Evolutionary conservation across 306 rosid species (phyloP).

Genomic region (Cyclanthera cordifolia): DNA sequence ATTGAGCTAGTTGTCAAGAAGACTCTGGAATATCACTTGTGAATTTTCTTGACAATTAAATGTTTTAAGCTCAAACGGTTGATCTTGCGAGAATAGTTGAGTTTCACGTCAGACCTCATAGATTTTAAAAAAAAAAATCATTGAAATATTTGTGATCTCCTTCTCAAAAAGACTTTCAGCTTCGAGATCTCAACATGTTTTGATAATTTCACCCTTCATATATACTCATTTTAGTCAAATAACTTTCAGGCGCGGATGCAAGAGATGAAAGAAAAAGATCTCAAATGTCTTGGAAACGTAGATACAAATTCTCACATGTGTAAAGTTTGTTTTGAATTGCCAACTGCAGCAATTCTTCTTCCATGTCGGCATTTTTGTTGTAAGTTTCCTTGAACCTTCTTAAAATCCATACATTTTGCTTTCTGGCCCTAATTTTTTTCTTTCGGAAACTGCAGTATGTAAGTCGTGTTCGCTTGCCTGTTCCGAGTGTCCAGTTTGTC

Average conservation of each 20-base stretch:
- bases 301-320: conserved; percentile 84
- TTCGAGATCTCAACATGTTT: neutral
- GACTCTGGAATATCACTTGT: too few relatives aligned
- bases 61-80: too few relatives aligned
- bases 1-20: too few relatives aligned
- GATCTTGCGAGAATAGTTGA: too few relatives aligned
- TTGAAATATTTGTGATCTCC: neutral
- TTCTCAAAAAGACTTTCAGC: neutral
- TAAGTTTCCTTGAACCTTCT: conserved; percentile 28
- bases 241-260: conserved; percentile 76
- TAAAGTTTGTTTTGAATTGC: conserved; percentile 89
- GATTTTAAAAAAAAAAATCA: too few relatives aligned
- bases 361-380: conserved; percentile 97
- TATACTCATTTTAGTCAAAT: neutral
- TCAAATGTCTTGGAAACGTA: conserved; percentile 58
- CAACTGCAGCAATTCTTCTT: conserved; percentile 93
- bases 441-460: conserved; percentile 42
- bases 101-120: too few relatives aligned
- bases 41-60: too few relatives aligned
- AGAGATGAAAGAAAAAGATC: conserved; percentile 92
- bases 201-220: neutral
- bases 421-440: neutral
- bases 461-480: conserved; percentile 97
- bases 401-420: neutral
- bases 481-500: conserved; percentile 92